Evolutionary conservation across 2,329 filamentous ascomycete genomes (phyloP).

Genomic region (Nectriaceae sp.): DNA sequence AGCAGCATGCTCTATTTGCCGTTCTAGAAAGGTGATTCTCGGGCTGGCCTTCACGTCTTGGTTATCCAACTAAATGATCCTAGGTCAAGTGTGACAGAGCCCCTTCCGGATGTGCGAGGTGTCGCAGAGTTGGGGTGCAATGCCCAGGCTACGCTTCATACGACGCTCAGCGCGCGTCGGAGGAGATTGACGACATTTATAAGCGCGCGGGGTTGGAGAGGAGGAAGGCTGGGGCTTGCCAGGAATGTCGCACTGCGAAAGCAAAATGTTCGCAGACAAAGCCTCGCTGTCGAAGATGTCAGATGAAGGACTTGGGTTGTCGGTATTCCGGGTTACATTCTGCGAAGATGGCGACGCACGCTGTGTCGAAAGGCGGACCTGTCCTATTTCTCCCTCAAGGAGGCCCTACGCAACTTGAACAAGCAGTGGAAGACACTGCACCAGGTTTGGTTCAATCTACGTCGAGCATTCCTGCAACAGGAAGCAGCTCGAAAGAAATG

Average conservation of each 20-base stretch:
- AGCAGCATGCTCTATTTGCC: background rate
- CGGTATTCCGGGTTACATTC: too few species aligned
- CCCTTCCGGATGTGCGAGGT: constrained; percentile 4
- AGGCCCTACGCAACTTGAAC: background rate
- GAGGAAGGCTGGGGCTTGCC: constrained; percentile 1
- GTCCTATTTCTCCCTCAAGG: too few species aligned
- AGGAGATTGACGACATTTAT: constrained; percentile 3
- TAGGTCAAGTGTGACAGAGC: constrained; percentile 4
- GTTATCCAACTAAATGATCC: background rate
- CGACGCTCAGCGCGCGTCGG: background rate
- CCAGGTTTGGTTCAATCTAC: too few species aligned
- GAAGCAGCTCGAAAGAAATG: too few species aligned
- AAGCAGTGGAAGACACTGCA: too few species aligned
- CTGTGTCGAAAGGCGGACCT: too few species aligned
- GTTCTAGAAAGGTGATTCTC: background rate
- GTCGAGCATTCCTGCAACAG: too few species aligned
- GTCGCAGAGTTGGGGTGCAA: constrained; percentile 1
- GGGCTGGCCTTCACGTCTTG: background rate
- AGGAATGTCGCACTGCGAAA: constrained; percentile 2
- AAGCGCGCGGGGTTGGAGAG: background rate
- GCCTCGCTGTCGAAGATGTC: constrained; percentile 2
- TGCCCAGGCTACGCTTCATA: constrained; percentile 1
- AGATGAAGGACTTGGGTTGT: constrained; percentile 1
- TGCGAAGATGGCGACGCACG: too few species aligned
- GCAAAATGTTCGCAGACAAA: constrained; percentile 4